Percentiles rank a stretch among this genome's conserved stretches.
phyloP scores from a whole-genome alignment of 257 asterid genomes.

The Solanum boliviense region DNA sequence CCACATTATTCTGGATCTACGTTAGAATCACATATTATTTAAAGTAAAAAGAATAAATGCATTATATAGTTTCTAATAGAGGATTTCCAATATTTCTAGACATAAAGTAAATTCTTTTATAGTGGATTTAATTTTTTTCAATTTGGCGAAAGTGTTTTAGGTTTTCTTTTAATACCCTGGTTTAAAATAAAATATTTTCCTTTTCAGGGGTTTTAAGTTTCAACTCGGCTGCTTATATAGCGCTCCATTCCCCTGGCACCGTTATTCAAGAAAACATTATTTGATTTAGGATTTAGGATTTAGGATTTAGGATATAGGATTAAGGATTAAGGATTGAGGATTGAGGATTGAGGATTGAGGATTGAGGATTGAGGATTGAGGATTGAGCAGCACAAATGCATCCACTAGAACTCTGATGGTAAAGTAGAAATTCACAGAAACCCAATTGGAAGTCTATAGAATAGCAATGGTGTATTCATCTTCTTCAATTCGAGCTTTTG shows the following conservation, averaged over 20 bases:
- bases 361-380: neutral
- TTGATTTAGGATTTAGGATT: too few relatives aligned
- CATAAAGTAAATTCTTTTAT: neutral
- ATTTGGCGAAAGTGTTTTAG: neutral
- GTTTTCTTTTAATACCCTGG: neutral
- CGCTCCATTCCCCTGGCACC: neutral
- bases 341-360: too few relatives aligned
- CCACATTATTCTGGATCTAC: neutral
- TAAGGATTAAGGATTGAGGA: too few relatives aligned
- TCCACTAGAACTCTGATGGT: neutral
- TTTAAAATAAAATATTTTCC: neutral
- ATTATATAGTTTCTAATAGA: neutral
- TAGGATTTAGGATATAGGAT: too few relatives aligned
- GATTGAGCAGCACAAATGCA: neutral
- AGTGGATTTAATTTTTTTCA: neutral
- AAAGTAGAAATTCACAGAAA: neutral
- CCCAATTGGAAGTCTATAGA: neutral
- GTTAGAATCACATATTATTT: neutral
- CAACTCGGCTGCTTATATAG: neutral
- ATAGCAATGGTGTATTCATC: conserved; percentile 27
- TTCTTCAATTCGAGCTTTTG: conserved; percentile 37
- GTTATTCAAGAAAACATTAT: neutral
- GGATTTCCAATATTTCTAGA: neutral
- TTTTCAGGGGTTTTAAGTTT: neutral
- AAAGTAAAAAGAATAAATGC: neutral